Evolutionary conservation across 2,329 filamentous ascomycete genomes (phyloP).

Genomic region (Cryphonectria naterciae): DNA sequence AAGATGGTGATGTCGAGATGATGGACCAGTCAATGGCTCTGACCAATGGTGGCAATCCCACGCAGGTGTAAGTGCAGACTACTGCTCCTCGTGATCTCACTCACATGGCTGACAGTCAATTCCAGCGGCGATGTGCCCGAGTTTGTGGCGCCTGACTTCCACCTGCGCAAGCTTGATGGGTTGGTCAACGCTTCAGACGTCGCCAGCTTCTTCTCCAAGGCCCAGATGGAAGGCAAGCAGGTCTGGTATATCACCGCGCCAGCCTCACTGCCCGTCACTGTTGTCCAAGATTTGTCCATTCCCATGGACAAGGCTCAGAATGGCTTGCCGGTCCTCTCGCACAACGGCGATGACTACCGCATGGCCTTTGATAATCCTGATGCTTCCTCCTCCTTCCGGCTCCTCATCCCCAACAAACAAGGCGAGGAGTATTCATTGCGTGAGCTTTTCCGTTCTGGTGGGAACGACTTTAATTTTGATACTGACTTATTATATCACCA

Average conservation of each 20-base stretch:
- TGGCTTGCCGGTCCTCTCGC: conserved; percentile 60
- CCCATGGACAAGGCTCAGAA: conserved; percentile 58
- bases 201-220: conserved; percentile 59
- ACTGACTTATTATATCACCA: conserved; percentile 29
- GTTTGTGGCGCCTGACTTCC: conserved; percentile 56
- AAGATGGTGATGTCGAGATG: conserved; percentile 29
- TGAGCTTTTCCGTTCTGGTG: conserved; percentile 23
- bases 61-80: conserved; percentile 22
- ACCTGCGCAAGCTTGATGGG: conserved; percentile 55
- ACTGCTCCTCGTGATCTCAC: background rate
- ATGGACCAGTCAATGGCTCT: conserved; percentile 45
- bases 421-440: conserved; percentile 41
- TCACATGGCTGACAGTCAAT: conserved; percentile 13
- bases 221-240: conserved; percentile 69
- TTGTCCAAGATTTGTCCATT: conserved; percentile 67
- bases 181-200: conserved; percentile 49
- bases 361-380: conserved; percentile 58
- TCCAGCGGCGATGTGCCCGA: conserved; percentile 44
- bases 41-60: conserved; percentile 23
- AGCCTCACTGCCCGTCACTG: conserved; percentile 67
- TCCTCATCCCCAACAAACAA: conserved; percentile 63
- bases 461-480: conserved; percentile 25
- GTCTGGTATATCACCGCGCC: conserved; percentile 82
- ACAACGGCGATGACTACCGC: conserved; percentile 67
- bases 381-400: conserved; percentile 56